These are phyloP conservation scores for Trichoderma lentiforme DNA, from an alignment of 2,329 filamentous ascomycete genomes.

Conservation along the genomic window DNA sequence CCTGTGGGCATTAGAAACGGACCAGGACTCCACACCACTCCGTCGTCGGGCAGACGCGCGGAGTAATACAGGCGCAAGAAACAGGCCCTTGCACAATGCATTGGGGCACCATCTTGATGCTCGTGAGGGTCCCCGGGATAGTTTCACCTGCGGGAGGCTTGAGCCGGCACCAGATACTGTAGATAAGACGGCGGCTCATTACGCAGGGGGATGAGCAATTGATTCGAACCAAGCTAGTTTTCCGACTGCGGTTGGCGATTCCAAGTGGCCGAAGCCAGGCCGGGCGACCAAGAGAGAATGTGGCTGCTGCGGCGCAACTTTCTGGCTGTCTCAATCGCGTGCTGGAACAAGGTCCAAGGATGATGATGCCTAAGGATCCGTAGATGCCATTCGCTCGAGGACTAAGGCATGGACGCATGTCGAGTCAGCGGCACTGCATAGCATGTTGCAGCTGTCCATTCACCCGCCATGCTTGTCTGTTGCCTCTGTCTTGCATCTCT, in stretches of 20 bases:
- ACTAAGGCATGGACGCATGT: background rate
- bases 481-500: background rate
- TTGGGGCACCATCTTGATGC: background rate
- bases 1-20: background rate
- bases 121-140: background rate
- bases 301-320: conserved; percentile 13
- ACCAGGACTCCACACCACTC: conserved; percentile 9
- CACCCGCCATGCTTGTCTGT: background rate
- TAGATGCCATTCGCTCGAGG: background rate
- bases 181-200: conserved; percentile 6
- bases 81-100: background rate
- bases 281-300: background rate
- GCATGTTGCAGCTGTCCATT: background rate
- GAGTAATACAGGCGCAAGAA: background rate
- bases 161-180: background rate
- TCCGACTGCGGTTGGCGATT: background rate
- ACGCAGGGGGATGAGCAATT: conserved; percentile 16
- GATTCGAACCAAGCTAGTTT: background rate
- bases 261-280: background rate
- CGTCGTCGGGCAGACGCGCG: conserved; percentile 5
- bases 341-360: background rate
- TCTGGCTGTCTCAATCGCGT: background rate
- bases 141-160: background rate
- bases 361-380: conserved; percentile 7
- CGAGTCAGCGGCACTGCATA: conserved; percentile 5